Conservation (phyloP, 768 basidiomycete species). For the Amanita phalloides region DNA sequence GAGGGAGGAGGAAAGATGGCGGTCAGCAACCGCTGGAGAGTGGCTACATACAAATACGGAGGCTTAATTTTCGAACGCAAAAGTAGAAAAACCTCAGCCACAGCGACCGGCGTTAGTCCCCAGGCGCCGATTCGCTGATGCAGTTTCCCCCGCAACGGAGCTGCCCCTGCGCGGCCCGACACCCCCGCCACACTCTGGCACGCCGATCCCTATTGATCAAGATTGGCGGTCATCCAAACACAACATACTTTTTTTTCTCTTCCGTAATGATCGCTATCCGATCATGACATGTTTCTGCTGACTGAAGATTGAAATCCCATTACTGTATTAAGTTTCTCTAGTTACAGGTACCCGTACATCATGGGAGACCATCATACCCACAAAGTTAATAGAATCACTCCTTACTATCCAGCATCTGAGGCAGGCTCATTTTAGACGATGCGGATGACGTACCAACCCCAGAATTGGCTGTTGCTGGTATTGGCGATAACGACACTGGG, state of each 20-base stretch:
- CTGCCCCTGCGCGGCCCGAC: background rate
- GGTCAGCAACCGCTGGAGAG: background rate
- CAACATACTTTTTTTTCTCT: background rate
- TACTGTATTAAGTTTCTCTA: too few relatives aligned
- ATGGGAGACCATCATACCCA: background rate
- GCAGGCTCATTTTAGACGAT: slow-evolving; percentile 30
- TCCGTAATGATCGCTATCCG: background rate
- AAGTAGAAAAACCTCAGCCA: background rate
- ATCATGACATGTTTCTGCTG: background rate
- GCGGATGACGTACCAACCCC: slow-evolving; percentile 10
- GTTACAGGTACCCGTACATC: too few relatives aligned
- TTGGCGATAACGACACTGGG: background rate
- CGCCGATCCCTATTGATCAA: background rate
- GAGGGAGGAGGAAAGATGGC: slow-evolving; percentile 5
- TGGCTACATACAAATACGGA: slow-evolving; percentile 5
- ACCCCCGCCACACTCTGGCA: background rate
- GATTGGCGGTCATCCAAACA: background rate
- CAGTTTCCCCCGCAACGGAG: background rate
- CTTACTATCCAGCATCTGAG: slow-evolving; percentile 30
- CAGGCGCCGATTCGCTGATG: background rate
- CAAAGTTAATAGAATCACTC: slow-evolving; percentile 11
- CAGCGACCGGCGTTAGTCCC: slow-evolving; percentile 1
- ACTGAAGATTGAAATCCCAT: too few relatives aligned
- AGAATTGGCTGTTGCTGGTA: background rate
- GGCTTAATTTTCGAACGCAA: background rate